Evolutionary conservation across 805 yeast genomes (phyloP), one percentile per base, ranked within the genome.

Genomic region (Priceomyces castillae): DNA sequence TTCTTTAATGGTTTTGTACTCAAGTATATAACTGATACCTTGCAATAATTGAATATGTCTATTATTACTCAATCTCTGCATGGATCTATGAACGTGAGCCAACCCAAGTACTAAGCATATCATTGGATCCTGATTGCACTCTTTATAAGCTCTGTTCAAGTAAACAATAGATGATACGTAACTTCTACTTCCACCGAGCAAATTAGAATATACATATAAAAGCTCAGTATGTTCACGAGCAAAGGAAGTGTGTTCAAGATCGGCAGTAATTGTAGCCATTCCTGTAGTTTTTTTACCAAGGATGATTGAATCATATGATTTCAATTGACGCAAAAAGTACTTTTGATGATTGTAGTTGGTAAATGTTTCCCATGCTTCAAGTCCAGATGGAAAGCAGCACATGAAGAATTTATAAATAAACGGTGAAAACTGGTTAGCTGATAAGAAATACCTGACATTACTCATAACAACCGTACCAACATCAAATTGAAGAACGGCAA

Each of bases 31-130:
- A 43, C 90, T 80, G 37, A 94, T 65, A 0, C 97, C 97, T 57
- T 94, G 97, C 1, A 94, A 67, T 17, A 94, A 71, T 57, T 90
- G 97, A 45, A 86, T 73, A 56, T 92, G 97, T 43, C 97, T 78
- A 60, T 89, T 87, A 5, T 82, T 74, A 3, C 96, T 84, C 46
- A 87, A 80, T 48, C 99, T 74, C 63, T 94, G 98, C 82, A 90
- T 84, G 0, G 97, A 86, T 34, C 98, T 75, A 54, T 92, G 97
- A 18, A 90, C 69, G 63, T 90, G 90, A 0, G 90, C 81, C 33
- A 94, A 62, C 0, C 94, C 97, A 36, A 86, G 69, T 30, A 85
- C 64, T 20, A 94, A 70, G 47, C 88, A 76, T 1, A 94, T 69
- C 69, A 89, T 78, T 1, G 97, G 95, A 49, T 92, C 96, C 34